These are phyloP conservation scores for Fusarium protoensiforme DNA, from an alignment of 2,329 filamentous ascomycete species.

Conservation along the genomic window DNA sequence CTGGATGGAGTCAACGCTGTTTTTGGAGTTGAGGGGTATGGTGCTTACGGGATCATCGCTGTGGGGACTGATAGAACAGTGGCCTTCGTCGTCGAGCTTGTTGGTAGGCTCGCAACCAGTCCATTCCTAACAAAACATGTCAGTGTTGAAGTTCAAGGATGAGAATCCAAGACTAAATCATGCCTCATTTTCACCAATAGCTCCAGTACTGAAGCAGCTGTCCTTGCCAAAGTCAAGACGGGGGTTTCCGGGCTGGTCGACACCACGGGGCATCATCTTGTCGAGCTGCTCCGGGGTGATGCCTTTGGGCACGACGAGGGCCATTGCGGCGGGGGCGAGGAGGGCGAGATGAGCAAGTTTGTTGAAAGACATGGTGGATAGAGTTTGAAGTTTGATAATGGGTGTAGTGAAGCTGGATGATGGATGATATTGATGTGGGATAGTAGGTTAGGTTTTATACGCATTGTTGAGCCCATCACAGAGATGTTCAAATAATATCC, in stretches of 20 bases:
- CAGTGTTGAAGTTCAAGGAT: neutral
- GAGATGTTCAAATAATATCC: neutral
- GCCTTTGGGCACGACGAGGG: neutral
- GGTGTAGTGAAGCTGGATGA: neutral
- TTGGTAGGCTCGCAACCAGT: neutral
- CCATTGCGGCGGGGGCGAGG: neutral
- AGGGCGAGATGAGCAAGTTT: neutral
- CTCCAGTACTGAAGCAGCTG: neutral
- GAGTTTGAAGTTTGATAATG: neutral
- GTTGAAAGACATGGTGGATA: neutral
- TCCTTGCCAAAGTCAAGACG: neutral
- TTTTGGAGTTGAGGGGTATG: neutral
- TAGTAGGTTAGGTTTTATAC: neutral
- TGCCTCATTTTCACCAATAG: neutral
- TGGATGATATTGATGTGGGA: neutral
- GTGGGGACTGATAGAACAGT: neutral
- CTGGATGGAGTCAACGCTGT: neutral
- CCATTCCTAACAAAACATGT: neutral
- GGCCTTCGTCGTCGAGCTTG: neutral
- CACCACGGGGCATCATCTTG: neutral
- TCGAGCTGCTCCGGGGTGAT: neutral
- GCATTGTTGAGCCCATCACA: rapidly evolving
- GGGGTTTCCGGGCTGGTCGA: neutral
- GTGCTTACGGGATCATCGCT: neutral
- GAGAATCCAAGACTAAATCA: no score